Conservation (phyloP, 2,329 filamentous ascomycete species). For the Hymenotorrendiella dingleyae region DNA sequence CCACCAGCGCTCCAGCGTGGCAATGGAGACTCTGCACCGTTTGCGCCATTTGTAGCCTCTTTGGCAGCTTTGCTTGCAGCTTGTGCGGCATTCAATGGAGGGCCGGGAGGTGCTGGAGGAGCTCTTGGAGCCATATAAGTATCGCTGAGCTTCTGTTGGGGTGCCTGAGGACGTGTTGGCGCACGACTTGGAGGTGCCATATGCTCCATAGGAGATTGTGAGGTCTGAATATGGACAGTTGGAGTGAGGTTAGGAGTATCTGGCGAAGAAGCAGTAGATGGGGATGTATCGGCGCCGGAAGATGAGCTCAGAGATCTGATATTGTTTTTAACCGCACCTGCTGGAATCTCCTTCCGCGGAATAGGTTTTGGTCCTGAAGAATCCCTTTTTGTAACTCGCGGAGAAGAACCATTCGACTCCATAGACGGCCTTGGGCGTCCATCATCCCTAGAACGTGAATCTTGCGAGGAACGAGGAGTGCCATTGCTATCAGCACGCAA, state of each 20-base stretch:
- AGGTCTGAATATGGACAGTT: constrained; percentile 28
- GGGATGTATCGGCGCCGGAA: constrained; percentile 27
- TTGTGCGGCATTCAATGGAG: too few relatives aligned
- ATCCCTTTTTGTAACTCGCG: constrained; percentile 50
- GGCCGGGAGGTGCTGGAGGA: constrained; percentile 29
- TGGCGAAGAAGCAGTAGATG: constrained; percentile 29
- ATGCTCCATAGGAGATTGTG: constrained; percentile 24
- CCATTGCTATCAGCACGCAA: constrained; percentile 32
- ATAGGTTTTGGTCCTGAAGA: constrained; percentile 46
- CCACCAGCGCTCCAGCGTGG: constrained; percentile 72
- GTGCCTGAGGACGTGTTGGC: constrained; percentile 33
- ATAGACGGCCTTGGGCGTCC: constrained; percentile 38
- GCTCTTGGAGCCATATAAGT: constrained; percentile 31
- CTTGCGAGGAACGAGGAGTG: constrained; percentile 51
- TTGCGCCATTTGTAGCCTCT: constrained; percentile 41
- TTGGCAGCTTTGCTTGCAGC: constrained; percentile 31
- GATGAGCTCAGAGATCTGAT: constrained; percentile 25
- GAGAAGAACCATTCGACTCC: constrained; percentile 22
- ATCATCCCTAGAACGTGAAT: constrained; percentile 52
- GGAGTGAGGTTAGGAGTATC: constrained; percentile 27
- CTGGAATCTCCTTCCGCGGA: constrained; percentile 56
- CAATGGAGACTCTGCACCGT: constrained; percentile 44
- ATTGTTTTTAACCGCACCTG: constrained; percentile 19
- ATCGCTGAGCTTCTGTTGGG: constrained; percentile 34
- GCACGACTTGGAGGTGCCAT: constrained; percentile 23